phyloP scores from a whole-genome alignment of 495 filamentous ascomycete genomes.

The Clohesyomyces aquaticus region DNA sequence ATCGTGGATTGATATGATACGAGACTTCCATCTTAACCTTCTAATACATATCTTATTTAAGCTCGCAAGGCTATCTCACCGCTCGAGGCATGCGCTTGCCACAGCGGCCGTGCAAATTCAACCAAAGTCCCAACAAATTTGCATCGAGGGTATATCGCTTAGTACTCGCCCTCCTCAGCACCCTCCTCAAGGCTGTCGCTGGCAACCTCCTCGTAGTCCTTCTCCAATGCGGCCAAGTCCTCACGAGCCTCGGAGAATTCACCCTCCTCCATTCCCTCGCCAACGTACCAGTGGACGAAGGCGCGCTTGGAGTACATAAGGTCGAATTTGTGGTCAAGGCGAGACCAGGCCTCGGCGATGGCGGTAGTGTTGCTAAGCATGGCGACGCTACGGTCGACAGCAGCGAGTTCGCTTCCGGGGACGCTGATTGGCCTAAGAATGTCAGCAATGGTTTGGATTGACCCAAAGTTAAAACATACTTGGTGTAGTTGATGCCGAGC shows the following conservation, averaged over 20 bases:
- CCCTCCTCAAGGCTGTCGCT: constrained; percentile 68
- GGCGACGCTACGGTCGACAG: constrained; percentile 83
- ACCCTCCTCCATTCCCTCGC: constrained; percentile 95
- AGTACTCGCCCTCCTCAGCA: constrained; percentile 70
- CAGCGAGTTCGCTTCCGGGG: constrained; percentile 75
- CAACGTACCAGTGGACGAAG: constrained; percentile 95
- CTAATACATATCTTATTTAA: neutral
- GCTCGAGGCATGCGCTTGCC: neutral
- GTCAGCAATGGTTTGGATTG: constrained; percentile 9
- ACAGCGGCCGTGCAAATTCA: constrained; percentile 12
- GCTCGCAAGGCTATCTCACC: neutral
- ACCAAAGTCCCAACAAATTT: constrained; percentile 5
- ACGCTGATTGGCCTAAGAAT: constrained; percentile 72
- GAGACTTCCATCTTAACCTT: neutral
- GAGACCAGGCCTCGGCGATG: constrained; percentile 87
- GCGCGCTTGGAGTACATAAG: constrained; percentile 97
- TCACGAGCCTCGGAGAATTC: constrained; percentile 91
- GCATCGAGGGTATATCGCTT: constrained; percentile 41
- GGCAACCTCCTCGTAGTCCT: constrained; percentile 92
- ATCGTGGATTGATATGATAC: no score
- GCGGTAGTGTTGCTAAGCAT: constrained; percentile 94
- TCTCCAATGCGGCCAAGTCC: constrained; percentile 85
- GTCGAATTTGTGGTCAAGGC: constrained; percentile 91
- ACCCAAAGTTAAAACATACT: constrained; percentile 23
- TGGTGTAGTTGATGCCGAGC: constrained; percentile 82